Conservation (phyloP, 768 basidiomycete genomes). For the Lyophyllum semitale region DNA sequence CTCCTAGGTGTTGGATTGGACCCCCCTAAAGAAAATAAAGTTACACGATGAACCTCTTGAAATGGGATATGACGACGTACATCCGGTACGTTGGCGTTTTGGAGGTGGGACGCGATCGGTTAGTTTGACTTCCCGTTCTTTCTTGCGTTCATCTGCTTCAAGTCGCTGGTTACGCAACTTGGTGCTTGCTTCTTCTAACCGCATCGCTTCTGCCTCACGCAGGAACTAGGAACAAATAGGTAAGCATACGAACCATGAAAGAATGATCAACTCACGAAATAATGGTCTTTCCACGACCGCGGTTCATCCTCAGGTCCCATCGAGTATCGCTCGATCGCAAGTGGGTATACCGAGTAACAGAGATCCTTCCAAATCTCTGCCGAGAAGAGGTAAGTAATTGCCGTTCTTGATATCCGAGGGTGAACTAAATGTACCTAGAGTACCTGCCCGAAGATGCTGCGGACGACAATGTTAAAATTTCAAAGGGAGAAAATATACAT, state of each 20-base stretch:
- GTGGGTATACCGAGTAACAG: conserved; percentile 62
- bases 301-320: conserved; percentile 43
- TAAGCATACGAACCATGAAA: conserved; percentile 12
- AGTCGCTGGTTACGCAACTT: conserved; percentile 67
- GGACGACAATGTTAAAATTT: conserved; percentile 4
- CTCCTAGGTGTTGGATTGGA: conserved; percentile 54
- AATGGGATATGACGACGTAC: conserved; percentile 38
- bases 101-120: conserved; percentile 69
- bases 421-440: conserved; percentile 44
- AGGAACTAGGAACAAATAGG: conserved; percentile 41
- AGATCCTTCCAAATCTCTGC: conserved; percentile 69
- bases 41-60: conserved; percentile 7
- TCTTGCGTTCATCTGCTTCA: conserved; percentile 75
- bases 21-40: conserved; percentile 34
- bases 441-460: conserved; percentile 57
- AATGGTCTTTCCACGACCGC: conserved; percentile 69
- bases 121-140: conserved; percentile 72
- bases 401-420: conserved; percentile 7
- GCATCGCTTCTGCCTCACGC: conserved; percentile 58
- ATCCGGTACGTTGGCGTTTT: conserved; percentile 60
- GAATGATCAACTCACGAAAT: conserved; percentile 50
- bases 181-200: conserved; percentile 62
- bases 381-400: conserved; percentile 4
- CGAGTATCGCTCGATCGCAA: conserved; percentile 50
- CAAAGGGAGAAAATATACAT: neutral